phyloP scores from a whole-genome alignment of 1,139 yeast genomes.

The Debaryomycetaceae sp. region DNA sequence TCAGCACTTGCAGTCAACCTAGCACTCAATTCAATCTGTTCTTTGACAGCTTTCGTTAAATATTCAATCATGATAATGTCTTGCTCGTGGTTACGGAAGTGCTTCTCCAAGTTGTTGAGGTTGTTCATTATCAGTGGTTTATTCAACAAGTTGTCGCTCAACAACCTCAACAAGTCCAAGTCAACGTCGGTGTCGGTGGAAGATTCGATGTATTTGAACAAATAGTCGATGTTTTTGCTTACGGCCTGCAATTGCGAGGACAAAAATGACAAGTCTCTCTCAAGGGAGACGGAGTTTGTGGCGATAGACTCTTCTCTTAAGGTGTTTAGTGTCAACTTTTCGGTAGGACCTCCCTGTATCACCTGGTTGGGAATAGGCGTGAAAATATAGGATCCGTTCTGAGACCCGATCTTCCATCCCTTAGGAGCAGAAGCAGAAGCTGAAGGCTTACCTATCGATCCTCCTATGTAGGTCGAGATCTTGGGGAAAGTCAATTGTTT shows the following conservation, averaged over 20 bases:
- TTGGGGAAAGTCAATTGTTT: slow-evolving; percentile 35
- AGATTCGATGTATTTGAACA: slow-evolving; percentile 51
- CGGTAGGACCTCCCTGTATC: slow-evolving; percentile 55
- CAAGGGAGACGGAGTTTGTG: slow-evolving; percentile 16
- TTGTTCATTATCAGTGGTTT: slow-evolving; percentile 59
- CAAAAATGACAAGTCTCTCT: slow-evolving; percentile 36
- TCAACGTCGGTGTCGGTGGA: slow-evolving; percentile 48
- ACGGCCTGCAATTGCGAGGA: slow-evolving; percentile 56
- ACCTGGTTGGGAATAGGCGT: slow-evolving; percentile 74
- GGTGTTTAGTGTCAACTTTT: slow-evolving; percentile 52
- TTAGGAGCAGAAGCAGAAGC: slow-evolving; percentile 33
- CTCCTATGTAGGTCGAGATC: slow-evolving; percentile 70
- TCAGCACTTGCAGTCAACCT: slow-evolving; percentile 55
- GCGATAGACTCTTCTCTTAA: slow-evolving; percentile 18
- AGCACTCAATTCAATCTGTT: slow-evolving; percentile 78
- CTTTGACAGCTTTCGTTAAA: slow-evolving; percentile 79
- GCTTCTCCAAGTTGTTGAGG: slow-evolving; percentile 53
- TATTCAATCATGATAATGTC: slow-evolving; percentile 83
- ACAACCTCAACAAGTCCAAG: slow-evolving; percentile 59
- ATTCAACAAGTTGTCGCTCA: slow-evolving; percentile 59
- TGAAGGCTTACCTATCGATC: slow-evolving; percentile 62
- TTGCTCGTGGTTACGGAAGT: slow-evolving; percentile 72
- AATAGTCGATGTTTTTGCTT: slow-evolving; percentile 47
- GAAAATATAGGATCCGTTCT: slow-evolving; percentile 59
- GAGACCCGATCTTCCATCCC: slow-evolving; percentile 41